Evolutionary conservation across 1,139 yeast species (phyloP).

Genomic region (Kodamaea suecica): DNA sequence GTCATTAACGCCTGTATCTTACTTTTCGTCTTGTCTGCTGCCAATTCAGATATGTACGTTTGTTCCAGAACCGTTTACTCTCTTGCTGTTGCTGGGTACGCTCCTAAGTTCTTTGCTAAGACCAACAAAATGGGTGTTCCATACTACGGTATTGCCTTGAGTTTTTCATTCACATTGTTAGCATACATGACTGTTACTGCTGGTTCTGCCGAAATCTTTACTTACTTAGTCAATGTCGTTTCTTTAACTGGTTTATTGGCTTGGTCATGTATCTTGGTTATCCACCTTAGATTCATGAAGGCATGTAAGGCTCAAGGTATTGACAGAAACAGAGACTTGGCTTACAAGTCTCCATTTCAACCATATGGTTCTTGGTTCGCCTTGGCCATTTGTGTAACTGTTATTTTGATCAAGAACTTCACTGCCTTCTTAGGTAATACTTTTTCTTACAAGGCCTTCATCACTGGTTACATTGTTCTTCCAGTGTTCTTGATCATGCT

Average conservation of each 20-base stretch:
- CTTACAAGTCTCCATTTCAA: constrained; percentile 63
- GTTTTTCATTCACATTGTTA: constrained; percentile 32
- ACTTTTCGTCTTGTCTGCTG: constrained; percentile 45
- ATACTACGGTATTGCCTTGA: constrained; percentile 33
- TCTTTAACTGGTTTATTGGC: constrained; percentile 30
- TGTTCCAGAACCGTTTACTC: constrained; percentile 46
- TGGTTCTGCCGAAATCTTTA: constrained; percentile 23
- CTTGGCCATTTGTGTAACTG: constrained; percentile 48
- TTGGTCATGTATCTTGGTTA: constrained; percentile 32
- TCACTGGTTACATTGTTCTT: constrained; percentile 76
- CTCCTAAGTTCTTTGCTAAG: constrained; percentile 44
- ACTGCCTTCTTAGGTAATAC: constrained; percentile 59
- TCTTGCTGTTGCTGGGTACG: constrained; percentile 45
- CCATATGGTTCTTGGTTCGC: constrained; percentile 64
- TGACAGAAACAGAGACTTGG: constrained; percentile 39
- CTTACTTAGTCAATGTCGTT: constrained; percentile 27
- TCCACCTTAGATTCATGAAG: constrained; percentile 60
- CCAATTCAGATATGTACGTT: constrained; percentile 48
- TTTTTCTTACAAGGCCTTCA: constrained; percentile 60
- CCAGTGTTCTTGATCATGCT: constrained; percentile 59
- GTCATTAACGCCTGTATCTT: constrained; percentile 46
- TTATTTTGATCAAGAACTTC: constrained; percentile 70
- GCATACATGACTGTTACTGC: constrained; percentile 26
- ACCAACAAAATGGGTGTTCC: constrained; percentile 72
- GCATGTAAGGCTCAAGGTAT: constrained; percentile 67